Percentiles rank a stretch among this genome's conserved stretches.
Conservation (phyloP, 2,329 filamentous ascomycete species). For the Aureobasidium sp. region DNA sequence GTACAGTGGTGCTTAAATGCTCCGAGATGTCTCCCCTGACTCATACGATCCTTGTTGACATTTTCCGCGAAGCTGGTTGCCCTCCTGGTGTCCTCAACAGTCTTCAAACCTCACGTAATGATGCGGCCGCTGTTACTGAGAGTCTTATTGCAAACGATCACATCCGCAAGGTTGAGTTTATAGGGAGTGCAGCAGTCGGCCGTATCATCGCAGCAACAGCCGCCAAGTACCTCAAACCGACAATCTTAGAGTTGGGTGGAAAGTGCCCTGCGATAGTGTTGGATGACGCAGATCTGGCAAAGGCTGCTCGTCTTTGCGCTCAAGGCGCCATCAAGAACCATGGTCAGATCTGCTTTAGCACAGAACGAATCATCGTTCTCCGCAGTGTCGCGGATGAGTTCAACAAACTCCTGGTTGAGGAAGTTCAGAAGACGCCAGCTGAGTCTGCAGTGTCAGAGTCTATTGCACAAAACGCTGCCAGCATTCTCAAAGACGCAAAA, state of each 20-base stretch:
- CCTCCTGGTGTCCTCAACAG: constrained; percentile 38
- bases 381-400: constrained; percentile 20
- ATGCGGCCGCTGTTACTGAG: constrained; percentile 31
- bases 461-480: constrained; percentile 27
- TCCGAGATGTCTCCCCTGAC: constrained; percentile 21
- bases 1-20: constrained; percentile 22
- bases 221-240: constrained; percentile 38
- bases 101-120: constrained; percentile 28
- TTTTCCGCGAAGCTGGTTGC: constrained; percentile 37
- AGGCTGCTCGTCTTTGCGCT: constrained; percentile 29
- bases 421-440: constrained; percentile 13
- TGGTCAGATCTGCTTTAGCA: constrained; percentile 33
- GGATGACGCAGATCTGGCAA: constrained; percentile 39
- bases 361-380: constrained; percentile 29
- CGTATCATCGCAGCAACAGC: constrained; percentile 34
- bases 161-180: constrained; percentile 40
- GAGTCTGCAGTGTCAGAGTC: constrained; percentile 20
- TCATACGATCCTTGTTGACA: constrained; percentile 28
- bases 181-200: constrained; percentile 38
- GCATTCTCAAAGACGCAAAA: constrained; percentile 23
- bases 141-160: constrained; percentile 31
- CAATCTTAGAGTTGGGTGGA: constrained; percentile 44
- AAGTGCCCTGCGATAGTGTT: constrained; percentile 40
- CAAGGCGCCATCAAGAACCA: constrained; percentile 28
- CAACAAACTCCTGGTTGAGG: constrained; percentile 16